Evolutionary conservation across 129 eudicot genomes (phyloP).

Genomic region (Arctium minus): DNA sequence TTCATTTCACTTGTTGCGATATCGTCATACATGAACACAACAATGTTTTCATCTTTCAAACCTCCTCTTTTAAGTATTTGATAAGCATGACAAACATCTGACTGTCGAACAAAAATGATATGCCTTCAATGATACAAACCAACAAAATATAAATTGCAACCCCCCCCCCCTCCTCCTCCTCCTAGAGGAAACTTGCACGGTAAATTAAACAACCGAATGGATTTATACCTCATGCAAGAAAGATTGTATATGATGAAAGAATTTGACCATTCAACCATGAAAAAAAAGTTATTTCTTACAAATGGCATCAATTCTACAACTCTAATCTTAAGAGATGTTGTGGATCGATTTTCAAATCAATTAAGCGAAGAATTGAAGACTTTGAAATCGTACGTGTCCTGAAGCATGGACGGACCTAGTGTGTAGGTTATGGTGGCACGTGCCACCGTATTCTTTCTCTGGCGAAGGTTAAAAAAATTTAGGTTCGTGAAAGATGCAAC

Average conservation of each 20-base stretch:
- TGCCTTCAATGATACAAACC: not conserved
- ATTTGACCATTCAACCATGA: not conserved
- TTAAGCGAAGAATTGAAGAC: not conserved
- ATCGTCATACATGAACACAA: slow-evolving; percentile 92
- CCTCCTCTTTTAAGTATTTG: slow-evolving; percentile 89
- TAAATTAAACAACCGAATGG: not conserved
- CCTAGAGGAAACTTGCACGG: not conserved
- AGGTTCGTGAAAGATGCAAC: too few species aligned
- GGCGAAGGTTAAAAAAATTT: too few species aligned
- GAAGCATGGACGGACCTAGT: too few species aligned
- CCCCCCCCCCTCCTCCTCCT: not conserved
- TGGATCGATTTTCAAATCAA: not conserved
- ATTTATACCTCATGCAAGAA: not conserved
- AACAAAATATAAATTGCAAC: not conserved
- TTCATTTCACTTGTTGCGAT: slow-evolving; percentile 61
- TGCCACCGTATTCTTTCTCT: too few species aligned
- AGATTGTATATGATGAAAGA: not conserved
- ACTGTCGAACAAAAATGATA: slow-evolving; percentile 27
- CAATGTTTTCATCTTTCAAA: slow-evolving; percentile 77
- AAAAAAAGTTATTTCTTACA: not conserved
- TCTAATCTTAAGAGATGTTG: not conserved
- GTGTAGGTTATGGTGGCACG: too few species aligned
- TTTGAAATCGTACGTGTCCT: not conserved
- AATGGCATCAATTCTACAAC: not conserved
- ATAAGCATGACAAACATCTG: slow-evolving; percentile 90